These are phyloP conservation scores for Fusarium albosuccineum DNA, from an alignment of 2,329 filamentous ascomycete species.

Conservation along the genomic window DNA sequence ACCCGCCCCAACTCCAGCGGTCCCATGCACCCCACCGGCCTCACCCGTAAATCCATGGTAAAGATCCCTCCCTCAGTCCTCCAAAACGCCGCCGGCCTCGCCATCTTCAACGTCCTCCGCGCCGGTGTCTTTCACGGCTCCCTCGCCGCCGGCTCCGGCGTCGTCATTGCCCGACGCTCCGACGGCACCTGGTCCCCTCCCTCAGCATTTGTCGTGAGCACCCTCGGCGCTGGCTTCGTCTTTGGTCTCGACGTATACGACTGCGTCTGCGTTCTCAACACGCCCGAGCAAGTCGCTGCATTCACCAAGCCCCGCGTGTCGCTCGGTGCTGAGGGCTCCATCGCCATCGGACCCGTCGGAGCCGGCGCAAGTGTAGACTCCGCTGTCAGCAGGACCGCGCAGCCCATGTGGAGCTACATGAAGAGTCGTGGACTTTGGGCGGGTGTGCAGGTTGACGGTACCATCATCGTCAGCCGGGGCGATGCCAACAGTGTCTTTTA, in stretches of 20 bases:
- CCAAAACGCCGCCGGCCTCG: slow-evolving; percentile 68
- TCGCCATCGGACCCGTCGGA: slow-evolving; percentile 70
- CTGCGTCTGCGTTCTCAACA: slow-evolving; percentile 81
- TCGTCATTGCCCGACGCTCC: slow-evolving; percentile 68
- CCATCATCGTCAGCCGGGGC: slow-evolving; percentile 78
- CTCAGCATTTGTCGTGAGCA: slow-evolving; percentile 78
- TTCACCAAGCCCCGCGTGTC: slow-evolving; percentile 77
- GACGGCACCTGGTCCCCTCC: slow-evolving; percentile 79
- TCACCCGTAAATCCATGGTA: slow-evolving; percentile 51
- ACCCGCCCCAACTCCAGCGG: slow-evolving; percentile 37
- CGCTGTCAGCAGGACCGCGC: slow-evolving; percentile 50
- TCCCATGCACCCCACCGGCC: slow-evolving; percentile 50
- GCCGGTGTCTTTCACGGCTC: slow-evolving; percentile 68
- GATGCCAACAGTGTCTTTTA: slow-evolving; percentile 88
- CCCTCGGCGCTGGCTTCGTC: slow-evolving; percentile 77
- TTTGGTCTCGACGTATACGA: slow-evolving; percentile 83
- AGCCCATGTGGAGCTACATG: slow-evolving; percentile 84
- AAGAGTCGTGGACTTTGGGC: slow-evolving; percentile 85
- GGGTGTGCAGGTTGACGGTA: slow-evolving; percentile 84
- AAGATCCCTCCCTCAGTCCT: slow-evolving; percentile 62
- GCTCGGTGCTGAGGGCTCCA: slow-evolving; percentile 77
- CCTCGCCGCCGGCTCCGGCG: slow-evolving; percentile 70
- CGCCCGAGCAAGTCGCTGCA: slow-evolving; percentile 73
- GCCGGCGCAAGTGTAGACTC: slow-evolving; percentile 70
- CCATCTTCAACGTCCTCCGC: slow-evolving; percentile 74